phyloP scores from a whole-genome alignment of 2,329 filamentous ascomycete genomes.

The Stachybotrys elegans region DNA sequence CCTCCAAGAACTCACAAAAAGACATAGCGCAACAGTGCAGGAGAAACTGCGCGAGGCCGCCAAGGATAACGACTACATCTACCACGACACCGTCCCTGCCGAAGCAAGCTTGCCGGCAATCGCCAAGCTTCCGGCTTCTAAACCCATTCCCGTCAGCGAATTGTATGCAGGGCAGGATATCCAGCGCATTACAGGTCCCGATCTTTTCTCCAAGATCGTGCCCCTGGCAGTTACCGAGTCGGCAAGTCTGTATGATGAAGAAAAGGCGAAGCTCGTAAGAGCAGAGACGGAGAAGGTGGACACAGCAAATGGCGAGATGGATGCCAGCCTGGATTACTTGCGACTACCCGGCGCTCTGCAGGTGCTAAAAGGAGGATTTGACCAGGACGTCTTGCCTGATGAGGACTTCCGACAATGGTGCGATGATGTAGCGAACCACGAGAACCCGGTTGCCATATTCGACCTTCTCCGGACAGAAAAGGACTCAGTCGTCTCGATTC shows the following conservation, averaged over 20 bases:
- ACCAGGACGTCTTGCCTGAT: slow-evolving; percentile 82
- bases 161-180: slow-evolving; percentile 97
- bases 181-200: slow-evolving; percentile 90
- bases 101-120: slow-evolving; percentile 79
- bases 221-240: slow-evolving; percentile 95
- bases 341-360: slow-evolving; percentile 85
- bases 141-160: slow-evolving; percentile 94
- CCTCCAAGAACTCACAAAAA: slow-evolving; percentile 76
- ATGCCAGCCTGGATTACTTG: slow-evolving; percentile 87
- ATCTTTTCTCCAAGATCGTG: slow-evolving; percentile 95
- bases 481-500: slow-evolving; percentile 61
- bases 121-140: slow-evolving; percentile 87
- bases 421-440: slow-evolving; percentile 82
- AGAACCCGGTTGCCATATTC: slow-evolving; percentile 72
- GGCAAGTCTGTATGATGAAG: slow-evolving; percentile 94
- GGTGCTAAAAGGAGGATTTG: slow-evolving; percentile 86
- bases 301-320: slow-evolving; percentile 91
- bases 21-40: slow-evolving; percentile 75
- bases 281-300: slow-evolving; percentile 93
- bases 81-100: slow-evolving; percentile 85
- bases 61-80: slow-evolving; percentile 98
- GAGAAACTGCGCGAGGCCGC: slow-evolving; percentile 70
- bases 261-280: slow-evolving; percentile 92
- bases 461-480: slow-evolving; percentile 75
- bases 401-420: slow-evolving; percentile 94